Base-by-base conservation (phyloP, 257 asterid genomes). In the Galeopsis tetrahit region DNA sequence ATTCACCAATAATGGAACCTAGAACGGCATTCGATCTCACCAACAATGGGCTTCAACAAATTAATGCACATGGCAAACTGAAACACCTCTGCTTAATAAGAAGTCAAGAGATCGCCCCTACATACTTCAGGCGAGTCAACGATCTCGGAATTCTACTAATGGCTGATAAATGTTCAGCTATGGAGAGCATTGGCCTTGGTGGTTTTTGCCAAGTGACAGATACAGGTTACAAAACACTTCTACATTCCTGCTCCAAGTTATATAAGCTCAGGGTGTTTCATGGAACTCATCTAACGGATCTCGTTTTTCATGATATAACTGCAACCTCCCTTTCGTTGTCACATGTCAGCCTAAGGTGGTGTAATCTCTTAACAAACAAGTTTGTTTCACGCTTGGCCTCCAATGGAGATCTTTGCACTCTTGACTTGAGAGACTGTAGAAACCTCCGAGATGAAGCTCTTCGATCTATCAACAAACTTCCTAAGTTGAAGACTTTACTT, bases 201-300 rank as follows among this genome's bases (percentile, higher is more conserved):
- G 99, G 99, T 66, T 94, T 91, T 75, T 88, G 96, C 79, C 97
- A 90, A 77, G 96, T 94, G 56, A 91, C 98, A 1, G 99, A 94
- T 73, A 84, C 98, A 5, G 98, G 99, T 14, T 94, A 91, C 57
- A 87, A 87, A 79, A 91, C 99, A 59, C 78, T 94, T 53, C 75
- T 94, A 39, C 99, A 91, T 79, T 94, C 99, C 4, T 94, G 99
- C 86, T 80, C 85, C 10, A 85, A 83, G 80, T 74, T 94, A 70
- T 88, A 75, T 52, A 86, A 82, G 84, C 89, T 94, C 66, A 81
- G 82, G 80, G 96, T 94, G 36, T 88, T 81, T 79, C 89, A 85
- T 21, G 98, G 98, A 33, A 82, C 91, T 42, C 98, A 87, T 77
- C 82, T 91, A 15, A 91, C 99, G 0, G 96, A 94, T 85, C 92